Evolutionary conservation across 352 stramenopile species (phyloP), one percentile per base, ranked within the genome.

Genomic region (Pythium phragmitis): DNA sequence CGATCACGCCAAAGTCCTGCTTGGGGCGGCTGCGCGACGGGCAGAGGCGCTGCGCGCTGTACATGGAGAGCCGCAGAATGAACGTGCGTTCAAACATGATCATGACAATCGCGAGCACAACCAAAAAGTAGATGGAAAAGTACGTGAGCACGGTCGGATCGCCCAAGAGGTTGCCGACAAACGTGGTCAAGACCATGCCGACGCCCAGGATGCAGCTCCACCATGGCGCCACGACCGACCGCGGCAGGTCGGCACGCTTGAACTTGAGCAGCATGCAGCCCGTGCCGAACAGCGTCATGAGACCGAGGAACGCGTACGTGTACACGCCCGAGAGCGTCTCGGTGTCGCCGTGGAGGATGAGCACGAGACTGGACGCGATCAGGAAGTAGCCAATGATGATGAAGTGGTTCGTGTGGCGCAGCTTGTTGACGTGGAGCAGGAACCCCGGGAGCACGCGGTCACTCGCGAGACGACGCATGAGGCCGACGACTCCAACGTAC

Each of bases 211-310:
- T 77, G 70, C 85, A 91, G 79, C 75, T 83, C 85, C 87, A 92
- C 89, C 92, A 97, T 34, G 88, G 86, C 21, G 90, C 90, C 4
- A 90, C 91, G 34, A 96, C 82, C 13, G 88, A 77, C 52, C 94
- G 84, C 41, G 89, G 90, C 30, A 98, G 74, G 16, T 91, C 84
- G 0, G 91, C 89, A 17, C 94, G 84, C 78, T 98, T 98, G 64
- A 96, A 97, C 79, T 98, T 98, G 59, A 98, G 90, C 34, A 98
- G 65, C 80, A 98, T 97, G 72, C 91, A 98, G 54, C 93, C 93
- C 45, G 80, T 83, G 50, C 90, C 91, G 57, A 98, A 98, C 52
- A 98, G 87, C 50, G 79, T 96, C 92, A 98, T 98, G 43, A 98
- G 88, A 0, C 87, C 88, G 23, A 98, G 71, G 77, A 98, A 98